phyloP scores from a whole-genome alignment of 2,329 filamentous ascomycete genomes.

The Rhinocladiella mackenziei region DNA sequence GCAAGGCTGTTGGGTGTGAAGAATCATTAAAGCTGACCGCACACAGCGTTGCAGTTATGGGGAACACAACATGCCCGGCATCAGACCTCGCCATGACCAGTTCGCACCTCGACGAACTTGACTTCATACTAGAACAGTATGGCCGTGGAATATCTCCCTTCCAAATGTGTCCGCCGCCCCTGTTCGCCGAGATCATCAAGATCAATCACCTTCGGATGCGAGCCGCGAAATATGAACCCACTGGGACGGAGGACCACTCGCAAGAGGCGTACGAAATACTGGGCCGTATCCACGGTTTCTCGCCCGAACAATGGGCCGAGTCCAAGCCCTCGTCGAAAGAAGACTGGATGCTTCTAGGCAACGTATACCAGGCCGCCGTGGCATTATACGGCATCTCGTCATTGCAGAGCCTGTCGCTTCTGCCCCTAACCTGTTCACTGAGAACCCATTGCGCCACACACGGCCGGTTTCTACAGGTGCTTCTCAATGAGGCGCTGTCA shows the following conservation, averaged over 20 bases:
- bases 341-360: slow-evolving; percentile 33
- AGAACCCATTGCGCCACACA: slow-evolving; percentile 11
- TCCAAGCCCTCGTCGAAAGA: slow-evolving; percentile 29
- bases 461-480: slow-evolving; percentile 19
- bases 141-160: not conserved
- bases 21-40: slow-evolving; percentile 20
- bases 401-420: slow-evolving; percentile 34
- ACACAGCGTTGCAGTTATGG: slow-evolving; percentile 34
- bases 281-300: slow-evolving; percentile 32
- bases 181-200: slow-evolving; percentile 37
- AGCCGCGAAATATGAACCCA: slow-evolving; percentile 8
- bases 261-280: slow-evolving; percentile 30
- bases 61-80: slow-evolving; percentile 39
- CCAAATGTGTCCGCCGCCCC: slow-evolving; percentile 25
- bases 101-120: slow-evolving; percentile 30
- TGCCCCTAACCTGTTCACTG: slow-evolving; percentile 28
- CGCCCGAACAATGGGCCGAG: slow-evolving; percentile 32
- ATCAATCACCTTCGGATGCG: slow-evolving; percentile 38
- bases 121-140: slow-evolving; percentile 29
- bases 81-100: slow-evolving; percentile 31
- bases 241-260: slow-evolving; percentile 5
- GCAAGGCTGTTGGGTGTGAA: slow-evolving; percentile 28
- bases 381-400: slow-evolving; percentile 39
- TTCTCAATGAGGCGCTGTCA: slow-evolving; percentile 24
- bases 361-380: slow-evolving; percentile 34